Evolutionary conservation across 2,329 filamentous ascomycete species (phyloP).

Genomic region (Eurotiales sp.): DNA sequence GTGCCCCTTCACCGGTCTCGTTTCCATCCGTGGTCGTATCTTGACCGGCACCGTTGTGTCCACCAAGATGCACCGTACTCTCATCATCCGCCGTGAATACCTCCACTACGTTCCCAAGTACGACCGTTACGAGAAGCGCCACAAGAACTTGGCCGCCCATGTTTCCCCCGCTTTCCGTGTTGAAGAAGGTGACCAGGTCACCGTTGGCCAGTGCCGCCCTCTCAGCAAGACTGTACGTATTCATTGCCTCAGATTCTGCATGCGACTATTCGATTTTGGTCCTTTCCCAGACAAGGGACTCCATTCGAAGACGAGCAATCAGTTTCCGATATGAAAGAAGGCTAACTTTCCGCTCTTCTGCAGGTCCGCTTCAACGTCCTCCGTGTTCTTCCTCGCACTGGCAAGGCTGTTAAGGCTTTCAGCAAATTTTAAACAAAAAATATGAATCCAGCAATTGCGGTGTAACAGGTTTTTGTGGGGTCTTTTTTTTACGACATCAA

Average conservation of each 20-base stretch:
- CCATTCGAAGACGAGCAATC: not conserved
- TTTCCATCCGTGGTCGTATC: slow-evolving; percentile 99
- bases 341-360: not conserved
- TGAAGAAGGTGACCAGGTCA: slow-evolving; percentile 98
- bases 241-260: not conserved
- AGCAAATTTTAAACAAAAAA: slow-evolving; percentile 79
- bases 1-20: slow-evolving; percentile 98
- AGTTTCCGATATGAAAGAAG: not conserved
- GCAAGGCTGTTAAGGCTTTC: slow-evolving; percentile 97
- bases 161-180: slow-evolving; percentile 99
- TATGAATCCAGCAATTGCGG: slow-evolving; percentile 11
- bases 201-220: slow-evolving; percentile 98
- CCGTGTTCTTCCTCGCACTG: slow-evolving; percentile 93
- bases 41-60: slow-evolving; percentile 98
- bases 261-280: no score
- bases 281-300: not conserved
- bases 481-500: slow-evolving; percentile 14
- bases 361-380: slow-evolving; percentile 99
- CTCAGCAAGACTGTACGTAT: slow-evolving; percentile 96
- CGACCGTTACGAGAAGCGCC: slow-evolving; percentile 99
- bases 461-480: slow-evolving; percentile 11
- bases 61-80: slow-evolving; percentile 99
- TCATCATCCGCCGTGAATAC: slow-evolving; percentile 99
- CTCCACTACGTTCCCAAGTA: slow-evolving; percentile 99
- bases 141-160: slow-evolving; percentile 99